Base-by-base conservation (phyloP, 2,329 filamentous ascomycete species). In the Nothophoma quercina region DNA sequence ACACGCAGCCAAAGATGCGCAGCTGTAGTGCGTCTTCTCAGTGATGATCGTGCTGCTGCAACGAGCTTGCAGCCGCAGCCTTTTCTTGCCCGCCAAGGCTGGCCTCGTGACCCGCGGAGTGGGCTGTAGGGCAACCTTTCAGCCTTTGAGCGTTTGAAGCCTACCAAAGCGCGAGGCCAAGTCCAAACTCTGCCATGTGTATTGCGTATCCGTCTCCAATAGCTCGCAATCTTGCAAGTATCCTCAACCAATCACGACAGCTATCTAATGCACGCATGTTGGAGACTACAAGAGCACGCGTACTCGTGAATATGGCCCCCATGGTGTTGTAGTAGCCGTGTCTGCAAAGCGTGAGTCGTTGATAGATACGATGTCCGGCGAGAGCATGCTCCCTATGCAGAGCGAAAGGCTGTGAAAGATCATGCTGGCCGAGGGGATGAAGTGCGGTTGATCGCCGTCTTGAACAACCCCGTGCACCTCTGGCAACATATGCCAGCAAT, bases 11-110 rank as follows among this genome's bases (percentile, higher is more conserved):
- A 51, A 54, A 45, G 51, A 52, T 64, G 53, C 58, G 64, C 58
- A 57, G 56, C 56, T 51, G 53, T 41, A 46, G 52, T 55, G 53
- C 58, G 54, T 58, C 51, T 60, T 64, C 56, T 63, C 56, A 59
- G 56, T 58, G 63, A 53, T 67, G 64, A 50, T 65, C 45, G 64
- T 63, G 65, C 60, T 47, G 61, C 55, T 56, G 64, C 60, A 59
- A 49, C 51, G 57, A 38, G 13, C 58, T 44, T 53, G 62, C 58
- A 56, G 58, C 54, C 50, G 60, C 60, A 58, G 60, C 63, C 62
- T 68, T 39, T 53, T 39, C 33, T 21, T 47, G 22, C 47, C 39
- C 26, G 50, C 50, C 43, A 48, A 53, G 43, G n/a, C 32, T 40
- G 46, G 41, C 50, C 50, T 34, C 66, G 63, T 64, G 64, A 64